Evolutionary conservation across 768 basidiomycete genomes (phyloP).

Genomic region (Rhodotorula paludigena): DNA sequence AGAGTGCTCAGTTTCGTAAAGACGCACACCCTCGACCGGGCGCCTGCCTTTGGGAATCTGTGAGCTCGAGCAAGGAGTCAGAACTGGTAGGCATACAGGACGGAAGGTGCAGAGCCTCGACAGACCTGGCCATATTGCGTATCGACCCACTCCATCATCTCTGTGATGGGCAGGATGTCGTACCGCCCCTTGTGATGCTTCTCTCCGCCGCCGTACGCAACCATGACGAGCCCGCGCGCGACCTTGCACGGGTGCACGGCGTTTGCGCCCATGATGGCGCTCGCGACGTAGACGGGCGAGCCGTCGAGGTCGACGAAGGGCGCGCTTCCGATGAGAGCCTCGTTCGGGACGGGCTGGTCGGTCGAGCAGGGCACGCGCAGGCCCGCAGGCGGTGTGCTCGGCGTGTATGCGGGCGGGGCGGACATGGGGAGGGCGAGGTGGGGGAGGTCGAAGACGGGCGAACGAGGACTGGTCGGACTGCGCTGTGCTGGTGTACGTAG

Average conservation of each 20-base stretch:
- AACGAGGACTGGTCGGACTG: background rate
- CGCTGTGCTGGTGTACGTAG: too few species aligned
- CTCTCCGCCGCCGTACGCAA: conserved; percentile 15
- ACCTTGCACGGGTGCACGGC: conserved; percentile 78
- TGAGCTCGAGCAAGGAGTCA: background rate
- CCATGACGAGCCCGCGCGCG: conserved; percentile 43
- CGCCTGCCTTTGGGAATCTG: conserved; percentile 53
- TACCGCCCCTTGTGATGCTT: conserved; percentile 59
- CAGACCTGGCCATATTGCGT: conserved; percentile 58
- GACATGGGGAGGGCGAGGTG: background rate
- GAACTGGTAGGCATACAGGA: background rate
- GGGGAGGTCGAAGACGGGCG: background rate
- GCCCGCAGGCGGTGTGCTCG: conserved; percentile 11
- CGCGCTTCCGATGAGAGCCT: conserved; percentile 52
- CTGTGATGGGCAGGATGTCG: conserved; percentile 68
- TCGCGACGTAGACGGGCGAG: conserved; percentile 63
- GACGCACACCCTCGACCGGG: conserved; percentile 58
- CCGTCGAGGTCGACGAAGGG: conserved; percentile 60
- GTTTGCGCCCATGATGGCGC: conserved; percentile 58
- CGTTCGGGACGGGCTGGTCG: conserved; percentile 52
- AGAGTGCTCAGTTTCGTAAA: background rate
- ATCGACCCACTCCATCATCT: conserved; percentile 60
- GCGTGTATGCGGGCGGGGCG: conserved; percentile 12
- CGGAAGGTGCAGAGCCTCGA: too few species aligned
- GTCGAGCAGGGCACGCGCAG: conserved; percentile 45